Base-by-base conservation (phyloP, 164 flowering plant species). In the Annona squamosa region DNA sequence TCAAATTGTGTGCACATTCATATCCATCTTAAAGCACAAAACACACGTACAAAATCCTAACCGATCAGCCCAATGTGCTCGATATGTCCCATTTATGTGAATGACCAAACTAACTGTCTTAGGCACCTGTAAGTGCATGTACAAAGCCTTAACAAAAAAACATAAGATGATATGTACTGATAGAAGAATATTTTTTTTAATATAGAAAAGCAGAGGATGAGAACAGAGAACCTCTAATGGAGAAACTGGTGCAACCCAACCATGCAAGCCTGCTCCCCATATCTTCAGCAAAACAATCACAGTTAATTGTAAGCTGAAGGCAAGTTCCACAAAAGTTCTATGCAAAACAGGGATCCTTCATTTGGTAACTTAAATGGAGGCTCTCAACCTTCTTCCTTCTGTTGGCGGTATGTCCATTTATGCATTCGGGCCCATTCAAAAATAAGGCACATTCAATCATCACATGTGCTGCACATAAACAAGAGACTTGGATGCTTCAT, bases 51-150 rank as follows among this genome's bases (percentile, higher is more conserved):
- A 93, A 66, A 93, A 82, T 77, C 98, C 98, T 68, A 96, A 77
- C 19, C 89, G 86, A 73, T 89, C 97, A 78, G 97, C 93, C 99
- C 99, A 96, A 72, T 89, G 90, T 79, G 95, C 90, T 88, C 97
- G 84, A 74, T 87, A 93, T 13, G 97, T 92, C 73, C 98, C 99
- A 88, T 93, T 93, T 71, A 84, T 84, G 80, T 96, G 93, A 85
- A 93, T 72, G 46, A 67, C 42, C 72, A 91, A 82, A 78, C 75
- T 82, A 81, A 84, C 84, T 2, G 85, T 74, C 70, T 69, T 67
- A n/a, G 91, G 77, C 65, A 77, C 86, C 98, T 96, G 84, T 79
- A 73, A 79, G 46, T 16, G 19, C 48, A 73, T 68, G 67, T 41
- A 78, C 73, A 6, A 37, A 65, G 13, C 71, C 79, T 17, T 16